Percentiles rank a stretch among this genome's conserved stretches.
Evolutionary conservation across 139 green algal genomes (phyloP).

Genomic region (Eudorina sp.): DNA sequence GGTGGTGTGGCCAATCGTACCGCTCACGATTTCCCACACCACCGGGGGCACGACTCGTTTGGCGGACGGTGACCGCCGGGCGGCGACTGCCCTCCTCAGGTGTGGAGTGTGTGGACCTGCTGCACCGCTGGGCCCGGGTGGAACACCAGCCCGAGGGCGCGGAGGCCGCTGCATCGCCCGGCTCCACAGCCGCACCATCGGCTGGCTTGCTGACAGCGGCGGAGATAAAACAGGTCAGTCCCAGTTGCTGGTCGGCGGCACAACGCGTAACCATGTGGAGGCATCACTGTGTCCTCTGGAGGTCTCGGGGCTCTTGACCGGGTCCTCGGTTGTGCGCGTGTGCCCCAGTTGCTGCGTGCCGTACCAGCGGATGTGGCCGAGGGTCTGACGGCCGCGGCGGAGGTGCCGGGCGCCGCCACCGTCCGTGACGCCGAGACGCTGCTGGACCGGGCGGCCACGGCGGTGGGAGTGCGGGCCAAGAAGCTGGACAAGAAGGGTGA

Average conservation of each 20-base stretch:
- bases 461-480: conserved; percentile 74
- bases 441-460: conserved; percentile 67
- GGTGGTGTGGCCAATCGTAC: too few relatives aligned
- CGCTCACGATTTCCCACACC: too few relatives aligned
- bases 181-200: neutral
- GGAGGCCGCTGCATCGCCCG: neutral
- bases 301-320: too few relatives aligned
- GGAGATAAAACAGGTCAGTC: conserved; percentile 55
- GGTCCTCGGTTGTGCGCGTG: too few relatives aligned
- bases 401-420: conserved; percentile 44
- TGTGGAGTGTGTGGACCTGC: conserved; percentile 66
- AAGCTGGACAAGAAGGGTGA: conserved; percentile 84
- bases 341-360: neutral
- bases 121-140: conserved; percentile 70
- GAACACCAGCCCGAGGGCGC: conserved; percentile 47
- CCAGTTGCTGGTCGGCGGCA: too few relatives aligned
- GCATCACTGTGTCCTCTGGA: neutral
- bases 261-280: too few relatives aligned
- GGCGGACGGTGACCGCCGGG: too few relatives aligned
- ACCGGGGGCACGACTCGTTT: too few relatives aligned
- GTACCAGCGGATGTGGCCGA: conserved; percentile 38
- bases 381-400: conserved; percentile 39
- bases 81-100: conserved; percentile 15
- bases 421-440: conserved; percentile 46
- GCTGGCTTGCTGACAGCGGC: conserved; percentile 44